phyloP scores from a whole-genome alignment of 2,329 filamentous ascomycete genomes.

The Paecilomyces dactylethromorphus region DNA sequence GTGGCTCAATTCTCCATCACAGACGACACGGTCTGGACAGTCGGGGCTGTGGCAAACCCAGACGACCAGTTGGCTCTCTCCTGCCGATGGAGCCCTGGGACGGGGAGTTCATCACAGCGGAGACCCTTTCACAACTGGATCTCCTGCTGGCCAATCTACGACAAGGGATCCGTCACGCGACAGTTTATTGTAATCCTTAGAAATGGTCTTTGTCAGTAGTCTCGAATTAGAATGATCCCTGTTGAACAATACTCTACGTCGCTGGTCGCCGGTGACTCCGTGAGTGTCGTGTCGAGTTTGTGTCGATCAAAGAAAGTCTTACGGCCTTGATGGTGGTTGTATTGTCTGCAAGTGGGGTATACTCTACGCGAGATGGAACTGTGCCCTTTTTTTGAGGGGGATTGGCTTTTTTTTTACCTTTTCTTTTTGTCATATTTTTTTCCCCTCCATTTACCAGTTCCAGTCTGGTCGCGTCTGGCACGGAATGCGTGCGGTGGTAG shows the following conservation, averaged over 20 bases:
- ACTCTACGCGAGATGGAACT: too few species aligned
- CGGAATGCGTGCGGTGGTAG: too few species aligned
- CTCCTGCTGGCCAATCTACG: not conserved
- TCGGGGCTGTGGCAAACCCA: not conserved
- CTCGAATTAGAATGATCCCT: not conserved
- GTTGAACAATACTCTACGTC: not conserved
- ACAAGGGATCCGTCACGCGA: not conserved
- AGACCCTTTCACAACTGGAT: too few species aligned
- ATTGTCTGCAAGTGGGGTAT: too few species aligned
- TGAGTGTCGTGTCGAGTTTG: too few species aligned
- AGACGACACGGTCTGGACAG: not conserved
- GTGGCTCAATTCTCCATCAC: not conserved
- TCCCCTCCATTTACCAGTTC: too few species aligned
- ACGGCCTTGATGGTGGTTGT: too few species aligned
- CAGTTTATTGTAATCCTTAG: not conserved
- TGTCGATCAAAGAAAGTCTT: too few species aligned
- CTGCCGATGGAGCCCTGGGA: not conserved
- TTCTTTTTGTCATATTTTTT: too few species aligned
- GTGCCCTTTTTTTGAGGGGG: too few species aligned
- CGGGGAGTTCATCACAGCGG: not conserved
- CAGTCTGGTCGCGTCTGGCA: too few species aligned
- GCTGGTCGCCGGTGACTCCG: not conserved
- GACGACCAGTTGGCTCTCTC: not conserved
- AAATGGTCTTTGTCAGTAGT: not conserved
- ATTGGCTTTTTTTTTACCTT: too few species aligned